Percentiles rank a stretch among this genome's conserved stretches.
phyloP scores from a whole-genome alignment of 1,284 basidiomycete genomes.

The Moesziomyces sp. region DNA sequence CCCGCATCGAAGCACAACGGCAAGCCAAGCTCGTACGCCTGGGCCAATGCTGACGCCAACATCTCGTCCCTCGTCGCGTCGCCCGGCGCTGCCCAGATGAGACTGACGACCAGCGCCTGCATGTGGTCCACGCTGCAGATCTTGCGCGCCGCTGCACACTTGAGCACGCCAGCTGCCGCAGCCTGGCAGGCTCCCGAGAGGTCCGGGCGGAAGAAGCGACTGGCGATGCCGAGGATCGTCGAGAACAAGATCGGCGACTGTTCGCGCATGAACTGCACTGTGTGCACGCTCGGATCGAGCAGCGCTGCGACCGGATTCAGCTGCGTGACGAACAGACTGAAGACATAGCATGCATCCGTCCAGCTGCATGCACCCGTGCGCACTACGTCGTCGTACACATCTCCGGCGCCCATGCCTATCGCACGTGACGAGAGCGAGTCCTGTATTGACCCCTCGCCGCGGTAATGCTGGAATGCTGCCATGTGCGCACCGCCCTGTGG shows the following conservation, averaged over 20 bases:
- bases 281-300: conserved; percentile 67
- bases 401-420: conserved; percentile 8
- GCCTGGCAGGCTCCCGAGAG: conserved; percentile 76
- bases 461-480: too few species aligned
- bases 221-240: conserved; percentile 81
- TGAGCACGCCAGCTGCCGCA: conserved; percentile 74
- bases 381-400: conserved; percentile 37
- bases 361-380: conserved; percentile 22
- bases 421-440: conserved; percentile 4
- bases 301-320: conserved; percentile 57
- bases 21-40: conserved; percentile 67
- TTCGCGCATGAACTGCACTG: conserved; percentile 75
- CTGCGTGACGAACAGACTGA: conserved; percentile 32
- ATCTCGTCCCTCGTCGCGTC: conserved; percentile 64
- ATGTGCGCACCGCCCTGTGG: background rate
- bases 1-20: conserved; percentile 27
- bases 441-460: background rate
- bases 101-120: conserved; percentile 83
- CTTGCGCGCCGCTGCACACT: conserved; percentile 78
- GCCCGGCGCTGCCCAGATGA: conserved; percentile 79
- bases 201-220: conserved; percentile 82
- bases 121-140: conserved; percentile 82
- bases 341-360: conserved; percentile 38
- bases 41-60: conserved; percentile 57
- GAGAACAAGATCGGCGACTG: conserved; percentile 83